Evolutionary conservation across 2,329 filamentous ascomycete genomes (phyloP).

Genomic region (Eurotiales sp.): DNA sequence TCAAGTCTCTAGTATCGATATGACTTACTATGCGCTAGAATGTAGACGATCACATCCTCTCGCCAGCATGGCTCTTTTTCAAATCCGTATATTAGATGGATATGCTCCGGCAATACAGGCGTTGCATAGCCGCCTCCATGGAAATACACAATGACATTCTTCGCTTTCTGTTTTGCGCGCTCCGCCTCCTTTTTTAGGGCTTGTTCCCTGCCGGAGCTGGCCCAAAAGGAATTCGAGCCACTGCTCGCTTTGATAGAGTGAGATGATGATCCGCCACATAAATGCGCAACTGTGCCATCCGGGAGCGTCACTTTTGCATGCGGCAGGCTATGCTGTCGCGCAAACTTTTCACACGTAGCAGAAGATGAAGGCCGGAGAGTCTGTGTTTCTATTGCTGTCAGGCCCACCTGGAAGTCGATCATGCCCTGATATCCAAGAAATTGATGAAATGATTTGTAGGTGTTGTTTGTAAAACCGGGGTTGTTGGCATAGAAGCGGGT

Average conservation of each 20-base stretch:
- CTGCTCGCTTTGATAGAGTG: neutral
- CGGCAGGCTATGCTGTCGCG: neutral
- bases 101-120: neutral
- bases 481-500: no score
- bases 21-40: slow-evolving; percentile 8
- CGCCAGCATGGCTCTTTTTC: slow-evolving; percentile 1
- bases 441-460: neutral
- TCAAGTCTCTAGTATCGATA: no score
- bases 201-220: neutral
- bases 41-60: slow-evolving; percentile 4
- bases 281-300: slow-evolving; percentile 5
- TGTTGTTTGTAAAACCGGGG: no score
- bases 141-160: slow-evolving; percentile 11
- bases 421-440: slow-evolving; percentile 11
- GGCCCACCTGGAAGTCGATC: slow-evolving; percentile 8
- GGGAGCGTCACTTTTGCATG: neutral
- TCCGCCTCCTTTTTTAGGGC: neutral
- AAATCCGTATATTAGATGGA: slow-evolving; percentile 3
- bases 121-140: slow-evolving; percentile 11
- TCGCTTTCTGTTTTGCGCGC: slow-evolving; percentile 1
- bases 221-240: neutral
- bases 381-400: slow-evolving; percentile 6
- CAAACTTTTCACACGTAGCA: neutral
- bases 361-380: slow-evolving; percentile 1
- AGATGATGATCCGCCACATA: slow-evolving; percentile 5